These are phyloP conservation scores for Boletus sp. DNA, from an alignment of 1,284 basidiomycete genomes.

Conservation along the genomic window DNA sequence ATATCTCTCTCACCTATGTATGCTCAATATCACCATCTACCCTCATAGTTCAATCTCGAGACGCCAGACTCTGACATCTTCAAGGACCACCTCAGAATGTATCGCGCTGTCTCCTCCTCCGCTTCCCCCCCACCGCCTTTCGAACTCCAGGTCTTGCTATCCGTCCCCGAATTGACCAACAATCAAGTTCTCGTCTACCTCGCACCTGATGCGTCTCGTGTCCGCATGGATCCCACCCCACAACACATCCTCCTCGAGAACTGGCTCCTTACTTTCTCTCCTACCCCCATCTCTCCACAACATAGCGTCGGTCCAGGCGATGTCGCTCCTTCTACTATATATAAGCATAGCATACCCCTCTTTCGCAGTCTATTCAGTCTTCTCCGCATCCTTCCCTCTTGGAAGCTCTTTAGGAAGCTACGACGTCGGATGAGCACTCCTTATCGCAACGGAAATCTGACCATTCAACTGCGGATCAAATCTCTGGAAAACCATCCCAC, in stretches of 20 bases:
- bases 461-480: conserved; percentile 52
- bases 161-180: conserved; percentile 59
- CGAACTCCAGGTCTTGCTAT: conserved; percentile 64
- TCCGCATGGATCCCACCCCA: conserved; percentile 64
- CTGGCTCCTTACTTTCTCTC: conserved; percentile 56
- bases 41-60: conserved; percentile 71
- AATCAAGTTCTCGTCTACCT: conserved; percentile 70
- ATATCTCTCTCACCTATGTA: conserved; percentile 3
- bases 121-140: conserved; percentile 43
- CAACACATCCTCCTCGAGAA: conserved; percentile 67
- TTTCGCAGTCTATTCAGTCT: conserved; percentile 73
- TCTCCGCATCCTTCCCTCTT: conserved; percentile 65
- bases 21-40: not conserved
- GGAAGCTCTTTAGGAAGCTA: conserved; percentile 64
- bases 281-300: conserved; percentile 25
- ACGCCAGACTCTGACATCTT: conserved; percentile 64
- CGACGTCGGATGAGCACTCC: conserved; percentile 41
- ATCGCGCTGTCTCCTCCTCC: conserved; percentile 55
- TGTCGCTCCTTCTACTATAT: conserved; percentile 67
- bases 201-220: conserved; percentile 52
- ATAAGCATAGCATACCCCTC: conserved; percentile 76
- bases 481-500: conserved; percentile 30
- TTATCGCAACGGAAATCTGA: conserved; percentile 45
- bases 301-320: conserved; percentile 40
- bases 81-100: conserved; percentile 57